These are phyloP conservation scores for Scedosporium dehoogii DNA, from an alignment of 2,329 filamentous ascomycete species.

Conservation along the genomic window DNA sequence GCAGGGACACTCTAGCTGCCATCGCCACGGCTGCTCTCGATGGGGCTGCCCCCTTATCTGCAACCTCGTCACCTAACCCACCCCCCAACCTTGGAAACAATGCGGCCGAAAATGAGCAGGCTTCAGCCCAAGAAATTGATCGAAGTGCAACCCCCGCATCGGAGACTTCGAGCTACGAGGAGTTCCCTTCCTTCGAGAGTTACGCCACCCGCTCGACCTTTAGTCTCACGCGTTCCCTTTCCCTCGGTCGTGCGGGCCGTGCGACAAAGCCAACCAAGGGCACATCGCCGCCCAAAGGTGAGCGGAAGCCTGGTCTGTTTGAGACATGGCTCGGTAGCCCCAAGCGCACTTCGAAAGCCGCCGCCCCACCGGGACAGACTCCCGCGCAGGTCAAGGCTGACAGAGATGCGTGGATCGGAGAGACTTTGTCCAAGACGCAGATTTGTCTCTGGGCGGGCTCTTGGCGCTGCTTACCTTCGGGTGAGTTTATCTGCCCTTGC, in stretches of 20 bases:
- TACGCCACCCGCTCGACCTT: neutral
- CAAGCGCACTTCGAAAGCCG: neutral
- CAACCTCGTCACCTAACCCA: neutral
- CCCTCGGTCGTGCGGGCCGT: neutral
- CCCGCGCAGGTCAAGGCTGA: neutral
- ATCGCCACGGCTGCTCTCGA: neutral
- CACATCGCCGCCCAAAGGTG: neutral
- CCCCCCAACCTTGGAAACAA: neutral
- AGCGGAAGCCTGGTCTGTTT: neutral
- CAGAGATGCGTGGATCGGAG: neutral
- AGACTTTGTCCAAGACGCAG: conserved; percentile 1
- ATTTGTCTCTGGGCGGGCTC: conserved; percentile 3
- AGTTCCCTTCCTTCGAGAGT: conserved; percentile 5
- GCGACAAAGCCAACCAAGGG: neutral
- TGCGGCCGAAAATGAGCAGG: neutral
- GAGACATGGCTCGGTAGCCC: neutral
- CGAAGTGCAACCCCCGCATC: neutral
- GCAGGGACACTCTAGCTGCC: neutral
- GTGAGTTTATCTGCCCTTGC: conserved; percentile 4
- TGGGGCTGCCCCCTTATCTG: neutral
- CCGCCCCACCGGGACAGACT: neutral
- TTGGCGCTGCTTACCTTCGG: neutral
- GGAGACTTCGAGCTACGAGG: neutral
- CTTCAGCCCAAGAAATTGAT: neutral
- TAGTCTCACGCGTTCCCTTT: neutral